A percentile compares a stretch with the other conserved stretches of the same genome.
phyloP scores from a whole-genome alignment of 441 rosid genomes.

The Iberis amara region DNA sequence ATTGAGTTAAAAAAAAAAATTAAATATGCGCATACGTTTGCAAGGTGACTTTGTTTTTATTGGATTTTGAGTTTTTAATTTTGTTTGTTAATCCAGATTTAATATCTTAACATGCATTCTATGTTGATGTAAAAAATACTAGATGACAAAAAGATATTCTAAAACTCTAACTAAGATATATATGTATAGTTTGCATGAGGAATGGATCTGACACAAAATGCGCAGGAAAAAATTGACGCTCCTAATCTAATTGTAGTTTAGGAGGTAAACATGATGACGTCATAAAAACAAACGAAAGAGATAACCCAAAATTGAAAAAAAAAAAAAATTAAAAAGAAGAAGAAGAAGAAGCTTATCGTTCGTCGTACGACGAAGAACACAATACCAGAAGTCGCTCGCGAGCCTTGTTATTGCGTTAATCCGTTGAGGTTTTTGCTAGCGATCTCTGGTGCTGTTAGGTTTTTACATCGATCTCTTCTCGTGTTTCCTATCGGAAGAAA shows the following conservation, averaged over 20 bases:
- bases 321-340: not conserved
- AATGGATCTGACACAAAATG: not conserved
- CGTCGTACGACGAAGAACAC: not conserved
- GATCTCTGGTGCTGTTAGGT: constrained; percentile 25
- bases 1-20: too few relatives aligned
- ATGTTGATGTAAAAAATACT: too few relatives aligned
- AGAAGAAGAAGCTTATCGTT: not conserved
- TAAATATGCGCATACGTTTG: too few relatives aligned
- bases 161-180: too few relatives aligned
- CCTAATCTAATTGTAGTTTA: constrained; percentile 15
- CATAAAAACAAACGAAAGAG: not conserved
- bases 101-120: too few relatives aligned
- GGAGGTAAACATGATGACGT: constrained; percentile 19
- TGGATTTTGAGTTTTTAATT: too few relatives aligned
- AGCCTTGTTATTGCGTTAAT: constrained; percentile 3
- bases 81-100: too few relatives aligned
- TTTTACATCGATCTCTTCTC: constrained; percentile 3
- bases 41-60: too few relatives aligned
- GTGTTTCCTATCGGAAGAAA: not conserved
- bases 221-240: constrained; percentile 4
- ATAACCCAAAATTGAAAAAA: not conserved
- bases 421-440: constrained; percentile 13
- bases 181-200: too few relatives aligned
- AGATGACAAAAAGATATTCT: too few relatives aligned
- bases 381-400: constrained; percentile 22